phyloP scores from a whole-genome alignment of 148 eudicot genomes.

The Rhododendron vialii region DNA sequence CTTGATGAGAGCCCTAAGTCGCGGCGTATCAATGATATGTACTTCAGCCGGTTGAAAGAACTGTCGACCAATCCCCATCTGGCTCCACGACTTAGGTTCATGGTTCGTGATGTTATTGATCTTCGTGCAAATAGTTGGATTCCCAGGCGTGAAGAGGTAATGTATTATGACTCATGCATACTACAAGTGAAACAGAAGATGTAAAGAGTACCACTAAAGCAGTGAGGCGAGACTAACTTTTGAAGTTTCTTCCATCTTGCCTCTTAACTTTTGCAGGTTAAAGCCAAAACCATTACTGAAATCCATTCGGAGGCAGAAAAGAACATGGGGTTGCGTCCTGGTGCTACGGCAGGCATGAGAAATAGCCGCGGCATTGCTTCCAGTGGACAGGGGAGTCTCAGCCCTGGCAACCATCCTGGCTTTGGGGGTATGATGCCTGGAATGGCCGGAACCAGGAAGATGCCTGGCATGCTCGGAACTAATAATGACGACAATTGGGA shows the following conservation, averaged over 20 bases:
- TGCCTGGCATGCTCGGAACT: conserved; percentile 66
- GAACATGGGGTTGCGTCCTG: conserved; percentile 72
- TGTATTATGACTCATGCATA: too few species aligned
- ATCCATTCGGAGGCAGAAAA: conserved; percentile 84
- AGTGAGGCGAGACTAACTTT: not conserved
- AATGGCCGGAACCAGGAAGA: conserved; percentile 61
- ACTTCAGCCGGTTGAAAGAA: conserved; percentile 65
- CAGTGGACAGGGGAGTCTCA: conserved; percentile 46
- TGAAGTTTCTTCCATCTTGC: not conserved
- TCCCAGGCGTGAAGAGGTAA: conserved; percentile 91
- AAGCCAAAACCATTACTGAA: conserved; percentile 78
- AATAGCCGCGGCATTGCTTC: conserved; percentile 50
- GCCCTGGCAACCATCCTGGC: conserved; percentile 15
- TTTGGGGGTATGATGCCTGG: conserved; percentile 85
- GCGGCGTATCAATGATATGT: conserved; percentile 62
- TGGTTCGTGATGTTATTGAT: conserved; percentile 77
- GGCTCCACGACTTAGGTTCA: conserved; percentile 69
- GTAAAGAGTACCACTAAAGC: too few species aligned
- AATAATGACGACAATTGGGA: conserved; percentile 81
- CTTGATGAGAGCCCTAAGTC: conserved; percentile 77
- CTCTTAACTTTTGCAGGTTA: conserved; percentile 39
- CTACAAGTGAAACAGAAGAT: too few species aligned
- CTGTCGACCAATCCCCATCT: conserved; percentile 53
- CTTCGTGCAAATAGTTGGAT: conserved; percentile 72
- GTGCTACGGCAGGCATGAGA: conserved; percentile 66